Evolutionary conservation across 306 rosid genomes (phyloP), one percentile per base, ranked within the genome.

Genomic region (Prunus mume): DNA sequence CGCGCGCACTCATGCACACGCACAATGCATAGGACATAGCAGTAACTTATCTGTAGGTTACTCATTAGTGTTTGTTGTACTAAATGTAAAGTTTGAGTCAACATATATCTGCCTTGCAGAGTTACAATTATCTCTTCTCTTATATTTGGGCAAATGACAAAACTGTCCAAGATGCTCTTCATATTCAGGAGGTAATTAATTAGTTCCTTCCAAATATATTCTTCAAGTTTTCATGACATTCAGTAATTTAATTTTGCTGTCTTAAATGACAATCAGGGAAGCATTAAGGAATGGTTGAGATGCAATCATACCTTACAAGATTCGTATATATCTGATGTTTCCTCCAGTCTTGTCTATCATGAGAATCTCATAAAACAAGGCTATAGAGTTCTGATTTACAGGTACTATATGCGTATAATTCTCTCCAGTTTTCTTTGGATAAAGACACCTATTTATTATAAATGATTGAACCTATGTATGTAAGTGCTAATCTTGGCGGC

Each of bases 371-470:
- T 74, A 69, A 46, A 72, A 65, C 63, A 80, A 72, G 71, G 76
- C 63, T 80, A 76, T 9, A 32, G 52, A 72, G 81, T 64, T 76
- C 79, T 80, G 12, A 68, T 76, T 19, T 83, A 83, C 73, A 83
- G 81, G 87, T 82, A 62, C 11, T 52, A 52, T 52, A 0, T 34
- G 41, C 1, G 7, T 34, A 34, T 34, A 34, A 34, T 34, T 34
- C 57, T 52, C 20, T 52, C 20, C 57, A 52, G 8, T 18, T 52
- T 52, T 52, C 57, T 52, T 52, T 15, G 2, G 56, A 1, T 51
- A 15, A 19, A 4, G 6, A 51, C 41, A 34, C 41, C 41, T 34
- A 34, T 34, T 34, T 34, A 34, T 34, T 34, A 34, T 34, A 34
- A 34, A 34, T 5, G 41, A 34, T 34, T 34, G 41, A 34, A 34